Percentiles rank a stretch among this genome's conserved stretches.
Evolutionary conservation across 139 green algal species (phyloP).

Genomic region (Chlorella ohadii): DNA sequence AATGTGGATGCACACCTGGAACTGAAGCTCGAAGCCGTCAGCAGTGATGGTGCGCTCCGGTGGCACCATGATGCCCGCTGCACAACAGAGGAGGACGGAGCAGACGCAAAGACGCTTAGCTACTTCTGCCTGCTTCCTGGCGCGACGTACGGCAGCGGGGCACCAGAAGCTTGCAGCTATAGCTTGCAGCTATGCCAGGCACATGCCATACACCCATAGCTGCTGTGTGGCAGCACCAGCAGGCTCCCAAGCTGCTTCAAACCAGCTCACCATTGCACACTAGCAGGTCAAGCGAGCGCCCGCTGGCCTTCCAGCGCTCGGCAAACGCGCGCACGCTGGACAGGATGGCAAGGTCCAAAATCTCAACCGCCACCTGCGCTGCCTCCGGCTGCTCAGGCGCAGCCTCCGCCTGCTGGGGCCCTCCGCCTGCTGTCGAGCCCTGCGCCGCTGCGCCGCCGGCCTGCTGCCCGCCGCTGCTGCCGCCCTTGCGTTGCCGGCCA

Average conservation of each 20-base stretch:
- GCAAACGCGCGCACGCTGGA: conserved; percentile 59
- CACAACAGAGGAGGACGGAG: too few relatives aligned
- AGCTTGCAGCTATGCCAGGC: too few relatives aligned
- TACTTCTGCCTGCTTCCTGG: too few relatives aligned
- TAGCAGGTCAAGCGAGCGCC: conserved; percentile 62
- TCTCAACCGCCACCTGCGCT: conserved; percentile 44
- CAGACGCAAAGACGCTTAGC: too few relatives aligned
- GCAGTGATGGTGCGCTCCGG: conserved; percentile 37
- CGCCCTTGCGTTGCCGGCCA: not conserved
- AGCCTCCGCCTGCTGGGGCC: not conserved
- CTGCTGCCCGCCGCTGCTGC: not conserved
- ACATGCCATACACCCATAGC: too few relatives aligned
- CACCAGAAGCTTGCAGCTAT: too few relatives aligned
- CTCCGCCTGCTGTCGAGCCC: not conserved
- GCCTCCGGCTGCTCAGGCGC: not conserved
- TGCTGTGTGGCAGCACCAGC: too few relatives aligned
- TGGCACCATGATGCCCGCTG: conserved; percentile 75
- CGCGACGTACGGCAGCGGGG: too few relatives aligned
- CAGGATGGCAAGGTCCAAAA: conserved; percentile 66
- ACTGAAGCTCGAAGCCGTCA: conserved; percentile 80
- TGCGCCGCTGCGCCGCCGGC: not conserved
- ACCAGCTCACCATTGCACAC: conserved; percentile 64
- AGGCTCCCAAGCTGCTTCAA: too few relatives aligned
- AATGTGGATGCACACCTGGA: conserved; percentile 77
- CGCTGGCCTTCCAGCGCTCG: conserved; percentile 34